Evolutionary conservation across 345 rosid genomes (phyloP).

Genomic region (Eucalyptus sp.): DNA sequence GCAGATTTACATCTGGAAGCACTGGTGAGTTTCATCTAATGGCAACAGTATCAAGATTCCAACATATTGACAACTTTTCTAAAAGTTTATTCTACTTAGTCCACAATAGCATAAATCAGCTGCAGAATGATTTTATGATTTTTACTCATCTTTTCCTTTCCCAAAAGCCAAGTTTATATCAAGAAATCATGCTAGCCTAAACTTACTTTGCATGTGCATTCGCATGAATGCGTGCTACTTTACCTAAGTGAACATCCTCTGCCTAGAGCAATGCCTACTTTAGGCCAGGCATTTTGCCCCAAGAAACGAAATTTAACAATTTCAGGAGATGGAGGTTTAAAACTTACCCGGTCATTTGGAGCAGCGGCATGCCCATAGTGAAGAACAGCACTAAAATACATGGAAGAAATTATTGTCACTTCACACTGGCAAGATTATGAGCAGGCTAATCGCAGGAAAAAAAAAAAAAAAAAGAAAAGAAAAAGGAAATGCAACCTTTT

Average conservation of each 20-base stretch:
- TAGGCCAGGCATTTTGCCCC: background rate
- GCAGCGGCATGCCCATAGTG: slow-evolving; percentile 99
- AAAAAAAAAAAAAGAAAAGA: background rate
- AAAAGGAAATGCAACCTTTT: background rate
- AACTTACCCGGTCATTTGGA: slow-evolving; percentile 81
- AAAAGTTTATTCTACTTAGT: background rate
- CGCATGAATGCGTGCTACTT: background rate
- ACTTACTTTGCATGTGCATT: background rate
- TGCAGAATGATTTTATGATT: background rate
- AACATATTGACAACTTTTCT: background rate
- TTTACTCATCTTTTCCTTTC: background rate
- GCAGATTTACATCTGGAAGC: background rate
- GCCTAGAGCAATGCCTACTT: background rate
- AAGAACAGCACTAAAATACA: slow-evolving; percentile 62
- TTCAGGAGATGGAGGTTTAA: background rate
- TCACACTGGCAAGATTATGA: background rate
- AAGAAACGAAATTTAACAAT: background rate
- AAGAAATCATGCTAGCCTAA: background rate
- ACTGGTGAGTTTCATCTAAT: background rate
- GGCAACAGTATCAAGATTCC: background rate
- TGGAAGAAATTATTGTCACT: background rate
- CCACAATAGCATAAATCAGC: background rate
- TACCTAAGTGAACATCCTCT: background rate
- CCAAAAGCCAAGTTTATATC: background rate
- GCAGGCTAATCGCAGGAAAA: background rate